These are phyloP conservation scores for Stramenopiles sp. DNA, from an alignment of 352 stramenopile genomes.

Conservation along the genomic window DNA sequence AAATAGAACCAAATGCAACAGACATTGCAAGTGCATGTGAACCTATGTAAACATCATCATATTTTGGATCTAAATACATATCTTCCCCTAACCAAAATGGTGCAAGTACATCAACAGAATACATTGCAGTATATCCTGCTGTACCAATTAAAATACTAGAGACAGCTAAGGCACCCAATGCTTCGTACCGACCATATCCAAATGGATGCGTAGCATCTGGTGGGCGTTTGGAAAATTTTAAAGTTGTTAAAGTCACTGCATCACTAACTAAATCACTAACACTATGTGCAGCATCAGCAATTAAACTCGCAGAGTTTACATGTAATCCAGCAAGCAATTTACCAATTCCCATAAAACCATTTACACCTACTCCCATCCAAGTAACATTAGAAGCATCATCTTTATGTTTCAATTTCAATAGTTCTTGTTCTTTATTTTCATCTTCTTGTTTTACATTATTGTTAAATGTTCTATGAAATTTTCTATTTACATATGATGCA, in stretches of 20 bases:
- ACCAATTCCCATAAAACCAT: neutral
- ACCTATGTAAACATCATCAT: neutral
- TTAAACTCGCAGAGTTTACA: conserved; percentile 61
- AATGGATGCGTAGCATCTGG: conserved; percentile 75
- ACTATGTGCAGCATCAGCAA: conserved; percentile 84
- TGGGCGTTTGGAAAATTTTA: conserved; percentile 65
- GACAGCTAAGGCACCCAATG: conserved; percentile 39
- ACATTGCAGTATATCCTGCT: neutral
- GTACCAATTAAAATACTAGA: neutral
- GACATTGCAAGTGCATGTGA: neutral
- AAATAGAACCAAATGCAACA: conserved; percentile 54
- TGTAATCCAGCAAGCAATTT: conserved; percentile 12
- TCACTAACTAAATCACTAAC: conserved; percentile 84
- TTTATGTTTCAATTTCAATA: neutral
- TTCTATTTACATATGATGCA: too few species aligned
- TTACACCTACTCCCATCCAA: conserved; percentile 9
- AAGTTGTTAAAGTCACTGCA: conserved; percentile 82
- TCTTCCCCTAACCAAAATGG: neutral
- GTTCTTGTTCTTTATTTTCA: too few species aligned
- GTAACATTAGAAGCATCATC: conserved; percentile 13
- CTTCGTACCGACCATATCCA: conserved; percentile 64
- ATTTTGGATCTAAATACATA: neutral
- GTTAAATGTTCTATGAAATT: too few species aligned
- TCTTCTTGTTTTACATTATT: too few species aligned
- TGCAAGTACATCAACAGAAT: neutral